Base-by-base conservation (phyloP, 2,329 filamentous ascomycete genomes). In the Cadophora sp. region DNA sequence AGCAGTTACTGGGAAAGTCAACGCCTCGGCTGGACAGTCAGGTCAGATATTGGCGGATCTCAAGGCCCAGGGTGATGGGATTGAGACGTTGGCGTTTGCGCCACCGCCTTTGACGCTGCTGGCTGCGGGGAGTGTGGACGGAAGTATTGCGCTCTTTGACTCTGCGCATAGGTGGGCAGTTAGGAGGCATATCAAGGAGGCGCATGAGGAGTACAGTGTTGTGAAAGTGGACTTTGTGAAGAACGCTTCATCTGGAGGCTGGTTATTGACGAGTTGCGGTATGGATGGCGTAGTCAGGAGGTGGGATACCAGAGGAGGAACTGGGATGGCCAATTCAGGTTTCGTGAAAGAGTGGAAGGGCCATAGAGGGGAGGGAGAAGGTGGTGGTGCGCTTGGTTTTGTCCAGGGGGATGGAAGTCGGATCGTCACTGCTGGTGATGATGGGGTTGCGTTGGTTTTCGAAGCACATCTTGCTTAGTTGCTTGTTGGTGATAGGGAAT, bases 201-300 rank as follows among this genome's bases (percentile, higher is more conserved):
- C 93, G 1, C 95, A 97, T 78, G 91, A 94, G 71, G 91, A 93
- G n/a, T 91, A 91, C 75, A 91, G 93, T 1, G 93, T 99, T 22
- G 95, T 98, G 69, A 95, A 96, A 80, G 89, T 98, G 4, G 93
- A 97, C 68, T 99, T 97, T 75, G 87, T 97, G 66, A 83, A 83
- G 76, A 81, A 77, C 78, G 80, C 71, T 76, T 75, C 70, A 72
- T 80, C 75, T 66, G 82, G 76, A 73, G 85, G 80, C 66, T 95
- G 88, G 89, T 76, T 96, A 69, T 82, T 98, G 62, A 98, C 95
- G 1, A 93, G 89, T 70, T 94, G 90, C 72, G 96, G 96, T 9
- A 93, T 97, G 85, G 96, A 99, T 75, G 95, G 96, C 20, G 93
- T 94, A 0, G 88, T 99, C 22, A 85, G 93, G 75, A 84, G 94